Base-by-base conservation (phyloP, 257 asterid species). In the Solanum habrochaites region DNA sequence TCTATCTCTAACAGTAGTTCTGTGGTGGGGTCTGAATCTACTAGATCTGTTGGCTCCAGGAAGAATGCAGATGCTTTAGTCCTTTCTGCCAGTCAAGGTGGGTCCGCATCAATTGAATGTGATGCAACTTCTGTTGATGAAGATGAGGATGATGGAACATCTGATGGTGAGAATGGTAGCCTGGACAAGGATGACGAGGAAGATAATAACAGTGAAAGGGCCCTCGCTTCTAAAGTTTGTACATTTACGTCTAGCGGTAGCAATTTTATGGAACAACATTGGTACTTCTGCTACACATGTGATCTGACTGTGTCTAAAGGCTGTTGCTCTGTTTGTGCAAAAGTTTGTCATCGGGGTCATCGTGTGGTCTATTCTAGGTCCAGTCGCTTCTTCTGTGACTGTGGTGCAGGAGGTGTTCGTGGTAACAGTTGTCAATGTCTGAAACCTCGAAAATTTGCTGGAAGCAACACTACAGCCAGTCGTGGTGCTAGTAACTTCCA, bases 401-500 rank as follows among this genome's bases (percentile, higher is more conserved):
- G 99, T 90, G 99, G 99, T 49, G 99, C 99, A 16, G 99, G 99
- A 69, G 99, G 99, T 86, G 99, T 97, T 84, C 93, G 98, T 71
- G 99, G 99, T 60, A 96, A 95, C 94, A 94, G 96, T 86, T 97
- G 99, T 89, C 98, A 93, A 91, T 96, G 99, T 92, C 90, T 97
- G 92, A 96, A 97, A 89, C 99, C 99, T 88, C 95, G 99, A 87
- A 95, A 96, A 87, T 93, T 92, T 88, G 90, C 94, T 88, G 98
- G 98, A 87, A 91, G 93, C 87, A 93, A 87, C 86, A 90, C 74
- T 88, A 92, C 93, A 85, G 92, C 98, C 43, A 77, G 88, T 89
- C 95, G 93, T 6, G 86, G 90, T 89, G 81, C 94, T 85, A 92
- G 94, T 87, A 92, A 92, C 91, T 93, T 96, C 86, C 96, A 93